phyloP scores from a whole-genome alignment of 352 stramenopile species.

The Phytophthora chlamydospora region DNA sequence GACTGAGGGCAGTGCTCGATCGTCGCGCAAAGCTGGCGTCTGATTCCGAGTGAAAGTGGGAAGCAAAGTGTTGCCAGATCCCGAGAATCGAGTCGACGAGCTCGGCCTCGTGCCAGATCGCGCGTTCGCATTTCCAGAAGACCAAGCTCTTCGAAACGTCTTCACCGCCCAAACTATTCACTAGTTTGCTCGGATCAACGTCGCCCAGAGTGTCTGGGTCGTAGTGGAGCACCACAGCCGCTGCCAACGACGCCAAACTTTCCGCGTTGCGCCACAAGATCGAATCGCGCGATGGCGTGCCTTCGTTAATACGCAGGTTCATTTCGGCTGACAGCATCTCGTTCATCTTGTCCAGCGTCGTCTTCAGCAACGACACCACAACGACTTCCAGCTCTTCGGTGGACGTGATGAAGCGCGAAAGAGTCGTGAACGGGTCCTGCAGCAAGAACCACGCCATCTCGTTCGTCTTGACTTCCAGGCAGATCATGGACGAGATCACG shows the following conservation, averaged over 20 bases:
- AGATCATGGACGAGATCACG: conserved; percentile 85
- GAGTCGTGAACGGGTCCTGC: conserved; percentile 76
- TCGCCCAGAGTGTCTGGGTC: conserved; percentile 72
- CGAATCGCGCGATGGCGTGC: conserved; percentile 70
- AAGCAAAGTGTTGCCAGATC: conserved; percentile 84
- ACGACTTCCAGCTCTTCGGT: conserved; percentile 68
- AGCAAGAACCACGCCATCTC: conserved; percentile 84
- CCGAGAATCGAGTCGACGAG: conserved; percentile 76
- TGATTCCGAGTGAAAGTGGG: conserved; percentile 71
- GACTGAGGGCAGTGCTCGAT: conserved; percentile 50
- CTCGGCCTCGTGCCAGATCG: conserved; percentile 78
- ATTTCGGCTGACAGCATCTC: conserved; percentile 75
- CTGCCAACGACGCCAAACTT: conserved; percentile 70
- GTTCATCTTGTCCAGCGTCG: conserved; percentile 80
- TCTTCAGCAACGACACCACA: conserved; percentile 76
- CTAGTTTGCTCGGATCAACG: conserved; percentile 51
- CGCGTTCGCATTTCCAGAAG: conserved; percentile 82
- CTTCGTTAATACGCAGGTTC: conserved; percentile 66
- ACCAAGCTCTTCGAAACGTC: conserved; percentile 42
- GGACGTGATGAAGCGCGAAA: conserved; percentile 71
- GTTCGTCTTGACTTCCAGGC: conserved; percentile 81
- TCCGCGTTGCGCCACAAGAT: conserved; percentile 84
- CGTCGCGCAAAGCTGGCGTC: conserved; percentile 80
- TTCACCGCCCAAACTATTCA: conserved; percentile 15
- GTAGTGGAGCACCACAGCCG: conserved; percentile 84